Evolutionary conservation across 1,284 basidiomycete genomes (phyloP).

Genomic region (Trichosporon coremiiforme): DNA sequence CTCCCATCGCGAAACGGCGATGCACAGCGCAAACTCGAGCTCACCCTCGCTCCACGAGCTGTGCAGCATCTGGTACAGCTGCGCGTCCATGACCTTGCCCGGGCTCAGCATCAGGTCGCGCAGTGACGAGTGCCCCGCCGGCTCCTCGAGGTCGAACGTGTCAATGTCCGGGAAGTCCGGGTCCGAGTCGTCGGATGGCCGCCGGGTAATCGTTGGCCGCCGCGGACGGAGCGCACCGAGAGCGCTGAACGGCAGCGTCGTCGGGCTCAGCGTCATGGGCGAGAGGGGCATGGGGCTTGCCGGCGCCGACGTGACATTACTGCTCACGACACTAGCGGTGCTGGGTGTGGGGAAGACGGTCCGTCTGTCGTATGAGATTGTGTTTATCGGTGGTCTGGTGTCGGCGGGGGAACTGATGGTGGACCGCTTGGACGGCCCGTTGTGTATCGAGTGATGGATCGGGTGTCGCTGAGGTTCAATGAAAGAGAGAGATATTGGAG

Average conservation of each 20-base stretch:
- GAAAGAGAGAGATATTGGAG: slow-evolving; percentile 3
- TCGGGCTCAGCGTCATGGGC: slow-evolving; percentile 18
- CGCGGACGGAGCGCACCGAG: slow-evolving; percentile 2
- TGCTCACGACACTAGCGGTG: slow-evolving; percentile 13
- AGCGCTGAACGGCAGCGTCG: slow-evolving; percentile 17
- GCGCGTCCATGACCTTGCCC: slow-evolving; percentile 2
- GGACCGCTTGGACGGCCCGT: neutral
- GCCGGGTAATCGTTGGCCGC: neutral
- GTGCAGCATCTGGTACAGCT: slow-evolving; percentile 9
- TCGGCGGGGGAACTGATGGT: neutral
- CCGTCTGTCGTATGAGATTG: no score
- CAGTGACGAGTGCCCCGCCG: slow-evolving; percentile 1
- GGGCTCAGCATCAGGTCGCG: slow-evolving; percentile 12
- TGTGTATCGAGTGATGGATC: neutral
- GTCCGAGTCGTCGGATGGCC: neutral
- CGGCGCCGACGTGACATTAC: slow-evolving; percentile 7
- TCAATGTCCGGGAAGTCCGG: slow-evolving; percentile 3
- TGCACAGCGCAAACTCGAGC: neutral
- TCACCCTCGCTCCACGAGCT: neutral
- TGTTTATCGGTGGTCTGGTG: neutral
- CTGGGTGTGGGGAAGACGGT: slow-evolving; percentile 5
- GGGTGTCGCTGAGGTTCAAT: slow-evolving; percentile 11
- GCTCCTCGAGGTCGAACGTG: slow-evolving; percentile 16
- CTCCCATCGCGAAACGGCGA: slow-evolving; percentile 13
- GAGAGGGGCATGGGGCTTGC: slow-evolving; percentile 8